Evolutionary conservation across 805 yeast genomes (phyloP), one percentile per base, ranked within the genome.

Genomic region (Lipomyces anomalus): DNA sequence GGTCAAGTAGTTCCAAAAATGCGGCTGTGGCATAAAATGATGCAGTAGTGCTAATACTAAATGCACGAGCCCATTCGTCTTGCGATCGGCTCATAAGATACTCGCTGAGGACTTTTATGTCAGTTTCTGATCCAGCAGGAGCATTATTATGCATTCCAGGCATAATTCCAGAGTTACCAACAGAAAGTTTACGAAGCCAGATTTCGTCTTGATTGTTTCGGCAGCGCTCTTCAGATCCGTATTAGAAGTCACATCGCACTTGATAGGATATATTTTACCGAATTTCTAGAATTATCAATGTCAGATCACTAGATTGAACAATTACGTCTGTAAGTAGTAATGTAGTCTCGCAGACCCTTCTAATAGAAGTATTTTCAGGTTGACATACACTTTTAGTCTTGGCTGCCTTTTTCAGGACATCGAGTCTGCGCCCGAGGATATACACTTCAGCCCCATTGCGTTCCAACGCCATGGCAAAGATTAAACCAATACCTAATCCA

Each of bases 391-490:
- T 29, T 52, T 40, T 22, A 67, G 46, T 29, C 43, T 43, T 50
- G 21, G 59, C 73, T 4, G 80, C 69, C 46, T 72, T 75, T 35
- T 72, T 65, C 36, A 80, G 72, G 1, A 76, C 79, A 33, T 68
- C 64, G 23, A 62, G 66, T 50, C 77, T 74, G 63, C 84, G 67
- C 4, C 81, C 75, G 3, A 80, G 73, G 50, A 75, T 68, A 21
- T 79, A 79, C 17, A 82, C 74, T 46, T 76, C 76, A 4, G 86
- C 86, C 41, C 87, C 88, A 1, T 84, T 84, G 61, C 80, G 84
- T 32, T 83, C 79, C 53, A 72, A 79, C 1, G 82, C 82, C 58
- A 76, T 78, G 39, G 86, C 84, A 33, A 80, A 79, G 5, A 82
- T 82, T 51, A 65, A 75, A 3, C 88, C 88, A 46, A 82, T 79